Evolutionary conservation across 2,329 filamentous ascomycete genomes (phyloP), one percentile per base, ranked within the genome.

Genomic region (Talaromyces sp.): DNA sequence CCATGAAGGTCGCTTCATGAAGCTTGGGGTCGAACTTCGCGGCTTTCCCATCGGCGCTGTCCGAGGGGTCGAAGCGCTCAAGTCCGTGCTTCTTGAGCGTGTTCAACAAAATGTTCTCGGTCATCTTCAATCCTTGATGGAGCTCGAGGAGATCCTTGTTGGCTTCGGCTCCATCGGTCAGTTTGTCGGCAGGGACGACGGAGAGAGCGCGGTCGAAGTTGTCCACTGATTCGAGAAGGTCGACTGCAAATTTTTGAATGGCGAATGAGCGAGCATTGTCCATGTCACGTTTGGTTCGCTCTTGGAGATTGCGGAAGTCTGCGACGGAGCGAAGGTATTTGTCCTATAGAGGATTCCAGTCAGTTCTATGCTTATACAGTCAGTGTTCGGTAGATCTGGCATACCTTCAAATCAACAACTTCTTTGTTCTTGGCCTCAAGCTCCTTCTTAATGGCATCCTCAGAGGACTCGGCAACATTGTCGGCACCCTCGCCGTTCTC

Each of bases 301-400:
- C 92, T 82, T 98, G 93, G 58, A 99, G 90, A 81, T 98, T 99
- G 76, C 92, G 92, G 86, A 96, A 98, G 72, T 99, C 95, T 79
- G 95, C 95, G 67, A 98, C 88, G 61, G 90, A 90, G 75, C 95
- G 93, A 67, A 97, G 86, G 79, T 92, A 96, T 82, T 92, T 95
- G 80, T 98, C 95, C 95, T 98, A 25, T 39, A 3, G 21, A 28
- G 39, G 14, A 9, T 9, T n/a, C 16, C 18, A 18, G 54, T 57
- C 31, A 57, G 54, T 12, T 9, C 14, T 5, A 3, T n/a, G n/a
- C n/a, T n/a, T n/a, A 3, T n/a, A 7, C 18, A 28, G 61, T 58
- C 12, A 54, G 35, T 48, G 11, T 14, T 52, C 33, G 12, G 18
- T 12, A 48, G 6, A 14, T 28, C 18, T 14, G 11, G 67, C 72